Evolutionary conservation across 169 alveolate genomes (phyloP).

Genomic region (Plasmodium relictum): DNA sequence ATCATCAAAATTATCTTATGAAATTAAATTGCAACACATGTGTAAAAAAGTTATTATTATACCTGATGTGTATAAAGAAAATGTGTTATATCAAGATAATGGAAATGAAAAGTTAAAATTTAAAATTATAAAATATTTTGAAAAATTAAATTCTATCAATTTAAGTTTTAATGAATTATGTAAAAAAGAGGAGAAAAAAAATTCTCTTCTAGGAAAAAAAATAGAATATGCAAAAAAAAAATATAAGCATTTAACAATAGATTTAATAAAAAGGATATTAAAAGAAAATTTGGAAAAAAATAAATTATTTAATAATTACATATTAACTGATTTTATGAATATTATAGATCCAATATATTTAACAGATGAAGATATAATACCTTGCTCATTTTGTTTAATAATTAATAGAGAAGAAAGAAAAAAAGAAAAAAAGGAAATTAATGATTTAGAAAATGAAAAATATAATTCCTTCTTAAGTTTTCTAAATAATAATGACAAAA

Average conservation of each 20-base stretch:
- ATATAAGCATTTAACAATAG: slow-evolving; percentile 54
- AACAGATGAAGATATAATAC: slow-evolving; percentile 33
- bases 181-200: slow-evolving; percentile 67
- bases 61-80: slow-evolving; percentile 22
- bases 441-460: not conserved
- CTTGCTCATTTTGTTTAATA: slow-evolving; percentile 36
- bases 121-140: slow-evolving; percentile 52
- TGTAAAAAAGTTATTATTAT: slow-evolving; percentile 21
- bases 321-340: slow-evolving; percentile 43
- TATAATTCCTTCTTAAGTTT: slow-evolving; percentile 20
- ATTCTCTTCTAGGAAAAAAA: slow-evolving; percentile 71
- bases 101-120: slow-evolving; percentile 4
- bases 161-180: slow-evolving; percentile 56
- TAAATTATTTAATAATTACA: slow-evolving; percentile 21
- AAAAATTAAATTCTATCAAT: slow-evolving; percentile 43
- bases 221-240: slow-evolving; percentile 68
- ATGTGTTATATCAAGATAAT: not conserved
- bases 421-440: not conserved
- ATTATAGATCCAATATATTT: slow-evolving; percentile 21
- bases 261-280: slow-evolving; percentile 57
- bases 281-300: slow-evolving; percentile 68
- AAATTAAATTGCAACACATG: not conserved
- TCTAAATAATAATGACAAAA: slow-evolving; percentile 1
- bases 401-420: not conserved
- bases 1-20: not conserved